Conservation (phyloP, 768 basidiomycete species). For the Gloeopeniophorella convolvens region DNA sequence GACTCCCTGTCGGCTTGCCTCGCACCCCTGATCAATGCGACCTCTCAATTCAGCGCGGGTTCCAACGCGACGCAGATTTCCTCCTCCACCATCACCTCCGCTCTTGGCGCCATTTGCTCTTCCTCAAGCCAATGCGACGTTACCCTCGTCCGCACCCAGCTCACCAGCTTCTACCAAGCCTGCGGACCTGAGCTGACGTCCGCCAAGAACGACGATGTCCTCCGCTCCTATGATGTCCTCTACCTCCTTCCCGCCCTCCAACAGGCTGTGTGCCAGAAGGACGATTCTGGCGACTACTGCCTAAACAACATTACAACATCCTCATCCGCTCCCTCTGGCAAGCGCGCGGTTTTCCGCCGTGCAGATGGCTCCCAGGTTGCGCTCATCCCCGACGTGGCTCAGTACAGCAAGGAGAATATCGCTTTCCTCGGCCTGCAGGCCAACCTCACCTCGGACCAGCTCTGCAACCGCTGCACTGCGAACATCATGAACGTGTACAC, state of each 20-base stretch:
- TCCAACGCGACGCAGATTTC: slow-evolving; percentile 34
- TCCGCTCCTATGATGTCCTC: slow-evolving; percentile 69
- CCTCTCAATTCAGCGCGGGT: slow-evolving; percentile 46
- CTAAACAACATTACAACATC: slow-evolving; percentile 40
- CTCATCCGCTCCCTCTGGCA: slow-evolving; percentile 23
- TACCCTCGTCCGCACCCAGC: slow-evolving; percentile 48
- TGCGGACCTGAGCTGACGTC: slow-evolving; percentile 70
- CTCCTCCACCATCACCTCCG: slow-evolving; percentile 39
- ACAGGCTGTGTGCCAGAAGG: slow-evolving; percentile 68
- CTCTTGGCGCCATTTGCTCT: slow-evolving; percentile 53
- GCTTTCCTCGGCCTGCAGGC: slow-evolving; percentile 75
- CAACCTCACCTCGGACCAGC: slow-evolving; percentile 36
- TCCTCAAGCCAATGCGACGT: slow-evolving; percentile 46
- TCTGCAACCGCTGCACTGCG: slow-evolving; percentile 83
- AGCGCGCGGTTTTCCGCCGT: slow-evolving; percentile 18
- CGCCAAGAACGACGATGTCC: slow-evolving; percentile 40
- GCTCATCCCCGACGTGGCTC: slow-evolving; percentile 45
- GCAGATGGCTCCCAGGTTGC: slow-evolving; percentile 28
- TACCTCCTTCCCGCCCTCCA: slow-evolving; percentile 65
- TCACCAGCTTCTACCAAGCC: slow-evolving; percentile 61
- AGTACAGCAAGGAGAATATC: slow-evolving; percentile 54
- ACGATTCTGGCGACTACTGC: slow-evolving; percentile 67
- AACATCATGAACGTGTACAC: slow-evolving; percentile 72
- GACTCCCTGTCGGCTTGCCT: slow-evolving; percentile 54
- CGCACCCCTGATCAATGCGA: slow-evolving; percentile 49